Conservation (phyloP, 495 filamentous ascomycete genomes). For the Aspergillus carlsbadensis region DNA sequence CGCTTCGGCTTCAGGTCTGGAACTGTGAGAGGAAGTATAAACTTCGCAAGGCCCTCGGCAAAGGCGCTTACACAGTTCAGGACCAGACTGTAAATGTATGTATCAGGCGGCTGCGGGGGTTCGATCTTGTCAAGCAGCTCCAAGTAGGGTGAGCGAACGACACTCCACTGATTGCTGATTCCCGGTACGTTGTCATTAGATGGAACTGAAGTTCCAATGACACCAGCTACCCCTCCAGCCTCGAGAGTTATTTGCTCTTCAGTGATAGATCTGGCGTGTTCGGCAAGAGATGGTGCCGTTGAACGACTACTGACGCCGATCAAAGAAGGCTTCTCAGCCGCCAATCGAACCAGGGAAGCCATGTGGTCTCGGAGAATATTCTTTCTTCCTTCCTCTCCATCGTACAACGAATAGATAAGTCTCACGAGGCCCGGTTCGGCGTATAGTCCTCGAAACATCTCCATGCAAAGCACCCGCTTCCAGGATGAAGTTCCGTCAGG, state of each 20-base stretch:
- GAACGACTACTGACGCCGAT: slow-evolving; percentile 89
- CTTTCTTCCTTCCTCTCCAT: slow-evolving; percentile 69
- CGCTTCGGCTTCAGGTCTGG: slow-evolving; percentile 54
- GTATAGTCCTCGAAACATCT: slow-evolving; percentile 82
- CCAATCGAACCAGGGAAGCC: slow-evolving; percentile 79
- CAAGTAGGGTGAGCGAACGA: slow-evolving; percentile 81
- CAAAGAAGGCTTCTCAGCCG: slow-evolving; percentile 81
- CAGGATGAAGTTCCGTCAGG: slow-evolving; percentile 73
- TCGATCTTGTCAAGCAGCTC: slow-evolving; percentile 94
- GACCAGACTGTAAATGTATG: slow-evolving; percentile 88
- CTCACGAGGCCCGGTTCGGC: slow-evolving; percentile 73
- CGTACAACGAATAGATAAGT: slow-evolving; percentile 77
- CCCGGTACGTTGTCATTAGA: slow-evolving; percentile 65
- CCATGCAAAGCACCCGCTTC: slow-evolving; percentile 89
- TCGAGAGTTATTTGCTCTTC: slow-evolving; percentile 85
- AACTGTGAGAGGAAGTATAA: slow-evolving; percentile 85
- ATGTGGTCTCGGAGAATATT: slow-evolving; percentile 78
- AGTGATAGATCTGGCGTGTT: slow-evolving; percentile 43
- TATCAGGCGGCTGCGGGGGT: slow-evolving; percentile 78
- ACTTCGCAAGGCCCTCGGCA: slow-evolving; percentile 89
- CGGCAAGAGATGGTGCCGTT: slow-evolving; percentile 60
- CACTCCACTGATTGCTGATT: slow-evolving; percentile 88
- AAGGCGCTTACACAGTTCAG: slow-evolving; percentile 83
- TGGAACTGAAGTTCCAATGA: slow-evolving; percentile 75
- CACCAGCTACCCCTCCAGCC: slow-evolving; percentile 81